Conservation (phyloP, 75 land plant genomes). For the Pseudotsuga menziesii region DNA sequence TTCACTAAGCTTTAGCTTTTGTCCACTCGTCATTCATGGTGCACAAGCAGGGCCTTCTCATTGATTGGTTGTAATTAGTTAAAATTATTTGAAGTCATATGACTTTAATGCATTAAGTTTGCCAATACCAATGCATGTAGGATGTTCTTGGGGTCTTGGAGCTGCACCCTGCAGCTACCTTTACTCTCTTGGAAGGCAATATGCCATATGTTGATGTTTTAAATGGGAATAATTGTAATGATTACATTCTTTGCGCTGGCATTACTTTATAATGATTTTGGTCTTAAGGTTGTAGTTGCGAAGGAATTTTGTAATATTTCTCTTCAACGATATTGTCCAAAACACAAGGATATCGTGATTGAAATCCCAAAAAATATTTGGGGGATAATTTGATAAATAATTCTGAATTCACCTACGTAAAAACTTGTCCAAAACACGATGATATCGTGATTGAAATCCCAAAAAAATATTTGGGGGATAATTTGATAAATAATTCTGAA, state of each 20-base stretch:
- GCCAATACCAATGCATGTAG: neutral
- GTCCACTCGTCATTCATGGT: neutral
- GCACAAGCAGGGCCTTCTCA: neutral
- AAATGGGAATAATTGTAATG: slow-evolving; percentile 21
- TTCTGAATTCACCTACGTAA: too few species aligned
- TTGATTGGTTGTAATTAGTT: neutral
- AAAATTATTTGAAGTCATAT: neutral
- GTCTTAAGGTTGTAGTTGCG: neutral
- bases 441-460: too few species aligned
- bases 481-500: too few species aligned
- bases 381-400: too few species aligned
- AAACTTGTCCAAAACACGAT: too few species aligned
- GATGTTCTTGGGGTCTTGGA: neutral
- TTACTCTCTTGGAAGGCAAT: neutral
- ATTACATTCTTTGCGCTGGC: neutral
- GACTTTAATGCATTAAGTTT: too few species aligned
- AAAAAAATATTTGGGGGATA: too few species aligned
- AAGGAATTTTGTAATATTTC: neutral
- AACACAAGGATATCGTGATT: too few species aligned
- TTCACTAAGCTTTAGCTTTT: neutral
- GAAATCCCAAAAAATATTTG: too few species aligned
- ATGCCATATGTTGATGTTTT: neutral
- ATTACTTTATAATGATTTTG: neutral
- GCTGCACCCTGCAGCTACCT: neutral
- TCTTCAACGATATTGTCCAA: neutral